These are phyloP conservation scores for Calonectria naviculata DNA, from an alignment of 2,329 filamentous ascomycete species.

Conservation along the genomic window DNA sequence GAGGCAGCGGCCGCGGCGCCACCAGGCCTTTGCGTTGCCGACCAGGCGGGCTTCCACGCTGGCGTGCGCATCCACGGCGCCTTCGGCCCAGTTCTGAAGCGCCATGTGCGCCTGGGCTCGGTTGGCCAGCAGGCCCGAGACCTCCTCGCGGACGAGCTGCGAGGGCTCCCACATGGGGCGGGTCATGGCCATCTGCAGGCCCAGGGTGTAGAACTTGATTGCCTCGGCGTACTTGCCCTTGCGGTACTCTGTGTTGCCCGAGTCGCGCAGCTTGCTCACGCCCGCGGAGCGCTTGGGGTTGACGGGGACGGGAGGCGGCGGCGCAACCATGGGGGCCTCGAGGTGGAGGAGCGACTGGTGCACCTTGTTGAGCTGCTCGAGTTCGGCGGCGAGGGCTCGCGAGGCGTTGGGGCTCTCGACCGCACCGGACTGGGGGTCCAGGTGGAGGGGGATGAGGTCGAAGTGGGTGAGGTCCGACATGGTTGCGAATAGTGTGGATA, in stretches of 20 bases:
- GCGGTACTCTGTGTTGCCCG: conserved; percentile 84
- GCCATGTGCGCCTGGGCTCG: conserved; percentile 92
- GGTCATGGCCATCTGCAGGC: conserved; percentile 86
- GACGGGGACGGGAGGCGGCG: conserved; percentile 88
- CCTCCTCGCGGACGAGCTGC: conserved; percentile 85
- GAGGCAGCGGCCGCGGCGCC: conserved; percentile 85
- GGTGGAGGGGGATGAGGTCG: conserved; percentile 81
- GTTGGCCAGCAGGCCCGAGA: conserved; percentile 83
- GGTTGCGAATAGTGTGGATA: conserved; percentile 8
- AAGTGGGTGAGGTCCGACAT: conserved; percentile 78
- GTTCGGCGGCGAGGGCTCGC: conserved; percentile 69
- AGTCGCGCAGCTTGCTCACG: conserved; percentile 91
- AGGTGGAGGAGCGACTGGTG: conserved; percentile 76
- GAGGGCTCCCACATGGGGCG: conserved; percentile 91
- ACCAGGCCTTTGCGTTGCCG: conserved; percentile 96
- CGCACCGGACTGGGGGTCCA: conserved; percentile 86
- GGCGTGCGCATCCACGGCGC: conserved; percentile 85
- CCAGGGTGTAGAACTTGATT: conserved; percentile 84
- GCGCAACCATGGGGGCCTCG: conserved; percentile 69
- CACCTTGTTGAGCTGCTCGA: conserved; percentile 80
- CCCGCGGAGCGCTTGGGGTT: conserved; percentile 92
- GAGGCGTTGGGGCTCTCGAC: conserved; percentile 64
- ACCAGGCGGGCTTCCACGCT: conserved; percentile 88
- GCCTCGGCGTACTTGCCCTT: conserved; percentile 82
- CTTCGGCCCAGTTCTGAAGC: conserved; percentile 84